Percentiles rank a stretch among this genome's conserved stretches.
phyloP scores from a whole-genome alignment of 2,329 filamentous ascomycete species.

The Cladophialophora bantiana region DNA sequence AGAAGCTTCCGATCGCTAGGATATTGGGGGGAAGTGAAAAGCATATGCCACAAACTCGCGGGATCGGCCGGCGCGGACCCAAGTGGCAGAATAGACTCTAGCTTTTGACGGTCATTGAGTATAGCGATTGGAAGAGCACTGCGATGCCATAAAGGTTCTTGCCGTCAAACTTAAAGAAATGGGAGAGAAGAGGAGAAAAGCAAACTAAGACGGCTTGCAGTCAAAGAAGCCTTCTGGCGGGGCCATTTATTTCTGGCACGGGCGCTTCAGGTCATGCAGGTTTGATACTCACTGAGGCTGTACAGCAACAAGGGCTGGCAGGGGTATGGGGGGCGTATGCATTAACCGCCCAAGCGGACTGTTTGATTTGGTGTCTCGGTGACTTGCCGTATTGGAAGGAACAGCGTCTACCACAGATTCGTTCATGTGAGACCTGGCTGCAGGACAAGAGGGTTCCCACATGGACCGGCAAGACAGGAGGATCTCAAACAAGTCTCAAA shows the following conservation, averaged over 20 bases:
- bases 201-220: background rate
- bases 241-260: background rate
- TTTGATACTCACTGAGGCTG: background rate
- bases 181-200: background rate
- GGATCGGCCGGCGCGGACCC: too few species aligned
- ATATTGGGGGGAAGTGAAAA: too few species aligned
- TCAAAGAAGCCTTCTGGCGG: background rate
- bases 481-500: background rate
- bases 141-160: background rate
- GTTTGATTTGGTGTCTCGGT: background rate
- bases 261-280: background rate
- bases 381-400: background rate
- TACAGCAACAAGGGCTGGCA: background rate
- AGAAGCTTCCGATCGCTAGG: too few species aligned
- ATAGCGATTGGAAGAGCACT: background rate
- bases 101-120: too few species aligned
- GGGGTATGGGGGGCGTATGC: background rate
- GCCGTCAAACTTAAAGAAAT: background rate
- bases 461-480: background rate
- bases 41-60: too few species aligned
- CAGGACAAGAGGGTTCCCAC: background rate
- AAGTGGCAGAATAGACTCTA: too few species aligned
- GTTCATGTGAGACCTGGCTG: background rate
- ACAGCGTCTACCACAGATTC: background rate
- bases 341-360: background rate